A percentile compares a stretch with the other conserved stretches of the same genome.
Conservation (phyloP, 805 yeast species). For the Brettanomyces custersianus region DNA sequence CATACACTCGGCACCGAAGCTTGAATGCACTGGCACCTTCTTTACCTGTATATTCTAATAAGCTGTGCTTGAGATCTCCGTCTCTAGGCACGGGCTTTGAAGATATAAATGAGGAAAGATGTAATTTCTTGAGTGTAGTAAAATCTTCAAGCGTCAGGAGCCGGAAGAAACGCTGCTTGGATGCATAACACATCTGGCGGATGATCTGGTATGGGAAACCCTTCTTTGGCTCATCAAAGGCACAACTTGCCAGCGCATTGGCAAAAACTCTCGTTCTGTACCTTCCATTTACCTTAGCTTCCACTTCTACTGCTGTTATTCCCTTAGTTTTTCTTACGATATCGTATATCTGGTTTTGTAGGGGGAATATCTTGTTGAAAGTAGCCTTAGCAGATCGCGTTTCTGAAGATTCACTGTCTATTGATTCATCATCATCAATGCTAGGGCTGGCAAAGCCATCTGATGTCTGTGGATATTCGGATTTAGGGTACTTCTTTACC, state of each 20-base stretch:
- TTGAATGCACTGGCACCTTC: not conserved
- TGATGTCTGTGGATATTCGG: conserved; percentile 12
- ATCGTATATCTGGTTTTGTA: conserved; percentile 55
- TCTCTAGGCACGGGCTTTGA: not conserved
- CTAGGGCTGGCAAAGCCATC: conserved; percentile 1
- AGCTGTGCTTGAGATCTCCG: not conserved
- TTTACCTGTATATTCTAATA: not conserved
- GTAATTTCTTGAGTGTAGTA: not conserved
- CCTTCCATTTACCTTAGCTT: conserved; percentile 42
- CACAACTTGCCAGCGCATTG: conserved; percentile 8
- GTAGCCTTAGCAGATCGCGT: not conserved
- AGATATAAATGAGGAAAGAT: not conserved
- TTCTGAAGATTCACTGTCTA: conserved; percentile 20
- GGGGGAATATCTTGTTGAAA: conserved; percentile 50
- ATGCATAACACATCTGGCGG: conserved; percentile 29
- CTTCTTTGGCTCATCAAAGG: conserved; percentile 17
- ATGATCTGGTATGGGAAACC: conserved; percentile 6
- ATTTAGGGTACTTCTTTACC: conserved; percentile 16
- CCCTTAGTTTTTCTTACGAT: conserved; percentile 39
- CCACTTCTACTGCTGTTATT: conserved; percentile 48
- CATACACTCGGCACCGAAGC: not conserved
- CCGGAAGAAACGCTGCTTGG: conserved; percentile 64
- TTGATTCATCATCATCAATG: conserved; percentile 8
- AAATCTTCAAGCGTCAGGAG: conserved; percentile 15
- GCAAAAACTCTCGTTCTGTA: conserved; percentile 7